Conservation (phyloP, 805 yeast species). For the Blastobotrys muscicola region DNA sequence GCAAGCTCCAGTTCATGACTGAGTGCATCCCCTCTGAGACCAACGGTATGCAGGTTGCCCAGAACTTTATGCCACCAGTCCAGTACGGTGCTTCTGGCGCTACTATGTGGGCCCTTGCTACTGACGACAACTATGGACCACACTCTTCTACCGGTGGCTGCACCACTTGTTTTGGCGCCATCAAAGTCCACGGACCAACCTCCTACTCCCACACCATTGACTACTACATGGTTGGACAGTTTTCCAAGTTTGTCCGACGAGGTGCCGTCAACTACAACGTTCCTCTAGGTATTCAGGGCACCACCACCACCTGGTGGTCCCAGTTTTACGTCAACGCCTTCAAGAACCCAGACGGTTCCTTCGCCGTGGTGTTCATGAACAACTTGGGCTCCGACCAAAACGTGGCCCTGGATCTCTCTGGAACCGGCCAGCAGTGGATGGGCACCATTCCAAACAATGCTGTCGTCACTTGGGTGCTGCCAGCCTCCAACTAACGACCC, state of each 20-base stretch:
- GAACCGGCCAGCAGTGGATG: neutral
- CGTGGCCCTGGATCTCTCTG: neutral
- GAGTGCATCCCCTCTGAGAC: constrained; percentile 1
- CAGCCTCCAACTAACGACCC: neutral
- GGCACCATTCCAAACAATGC: constrained; percentile 1
- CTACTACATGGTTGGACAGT: constrained; percentile 8
- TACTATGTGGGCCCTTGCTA: constrained; percentile 5
- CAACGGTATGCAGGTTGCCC: constrained; percentile 1
- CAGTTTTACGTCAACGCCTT: neutral
- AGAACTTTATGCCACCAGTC: constrained; percentile 5
- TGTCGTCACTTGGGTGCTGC: constrained; percentile 4
- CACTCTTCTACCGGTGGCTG: constrained; percentile 2
- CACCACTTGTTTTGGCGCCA: constrained; percentile 1
- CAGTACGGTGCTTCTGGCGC: constrained; percentile 4
- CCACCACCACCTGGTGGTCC: neutral
- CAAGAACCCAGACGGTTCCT: constrained; percentile 6
- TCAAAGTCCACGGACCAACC: constrained; percentile 1
- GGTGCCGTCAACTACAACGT: constrained; percentile 7
- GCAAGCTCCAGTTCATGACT: constrained; percentile 3
- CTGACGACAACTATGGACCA: constrained; percentile 3
- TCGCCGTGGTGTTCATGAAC: constrained; percentile 4
- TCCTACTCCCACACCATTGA: constrained; percentile 1
- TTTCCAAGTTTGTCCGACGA: constrained; percentile 8
- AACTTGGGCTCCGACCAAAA: constrained; percentile 3
- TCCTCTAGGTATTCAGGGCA: neutral